Percentiles rank a stretch among this genome's conserved stretches.
These are phyloP conservation scores for Chimonanthus praecox DNA, from an alignment of 164 flowering plant species.

Conservation along the genomic window DNA sequence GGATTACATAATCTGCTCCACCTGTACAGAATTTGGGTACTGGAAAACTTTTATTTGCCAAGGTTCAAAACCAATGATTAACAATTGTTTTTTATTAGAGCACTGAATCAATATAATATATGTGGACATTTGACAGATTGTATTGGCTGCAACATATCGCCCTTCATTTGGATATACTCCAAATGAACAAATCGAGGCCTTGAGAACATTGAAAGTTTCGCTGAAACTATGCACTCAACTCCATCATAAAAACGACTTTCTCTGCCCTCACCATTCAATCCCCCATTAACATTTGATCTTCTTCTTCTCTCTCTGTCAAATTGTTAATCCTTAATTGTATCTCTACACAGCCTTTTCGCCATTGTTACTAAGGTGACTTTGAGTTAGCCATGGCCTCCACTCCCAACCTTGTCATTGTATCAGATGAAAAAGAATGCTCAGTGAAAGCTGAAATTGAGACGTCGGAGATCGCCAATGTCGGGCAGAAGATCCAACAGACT, in stretches of 20 bases:
- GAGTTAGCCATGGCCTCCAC: not conserved
- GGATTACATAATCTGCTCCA: too few relatives aligned
- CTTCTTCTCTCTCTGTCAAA: not conserved
- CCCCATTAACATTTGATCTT: not conserved
- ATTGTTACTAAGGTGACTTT: not conserved
- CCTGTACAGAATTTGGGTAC: too few relatives aligned
- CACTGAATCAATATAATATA: not conserved
- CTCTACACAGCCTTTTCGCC: not conserved
- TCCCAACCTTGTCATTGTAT: too few relatives aligned
- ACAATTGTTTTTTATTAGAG: not conserved
- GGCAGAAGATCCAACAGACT: conserved; percentile 24
- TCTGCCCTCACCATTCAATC: not conserved
- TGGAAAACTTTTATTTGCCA: too few relatives aligned
- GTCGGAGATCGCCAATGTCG: conserved; percentile 18
- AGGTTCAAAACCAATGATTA: too few relatives aligned
- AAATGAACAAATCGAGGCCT: not conserved
- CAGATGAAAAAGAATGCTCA: not conserved
- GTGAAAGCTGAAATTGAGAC: conserved; percentile 11
- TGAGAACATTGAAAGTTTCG: conserved; percentile 3
- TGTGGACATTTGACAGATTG: not conserved
- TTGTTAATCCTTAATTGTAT: not conserved
- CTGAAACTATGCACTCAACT: not conserved
- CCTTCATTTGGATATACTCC: not conserved
- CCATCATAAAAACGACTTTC: not conserved
- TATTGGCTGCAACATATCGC: not conserved